phyloP scores from a whole-genome alignment of 2,329 filamentous ascomycete genomes.

The Grosmannia clavigera region DNA sequence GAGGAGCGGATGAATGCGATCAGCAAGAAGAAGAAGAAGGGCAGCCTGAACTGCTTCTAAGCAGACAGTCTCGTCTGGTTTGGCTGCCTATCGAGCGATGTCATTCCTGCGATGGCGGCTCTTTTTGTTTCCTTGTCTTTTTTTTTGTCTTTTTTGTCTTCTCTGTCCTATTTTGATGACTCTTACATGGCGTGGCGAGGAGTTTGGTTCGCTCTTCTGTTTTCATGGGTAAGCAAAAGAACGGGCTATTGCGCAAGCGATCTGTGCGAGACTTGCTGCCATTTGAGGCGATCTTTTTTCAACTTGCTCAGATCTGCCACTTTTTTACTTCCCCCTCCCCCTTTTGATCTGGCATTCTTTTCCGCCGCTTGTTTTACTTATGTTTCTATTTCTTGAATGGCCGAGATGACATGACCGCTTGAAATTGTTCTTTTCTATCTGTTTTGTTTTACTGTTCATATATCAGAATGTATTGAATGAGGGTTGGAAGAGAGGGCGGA shows the following conservation, averaged over 20 bases:
- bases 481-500: background rate
- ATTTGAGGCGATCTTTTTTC: background rate
- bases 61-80: background rate
- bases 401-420: conserved; percentile 9
- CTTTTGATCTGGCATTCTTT: background rate
- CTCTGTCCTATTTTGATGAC: background rate
- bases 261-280: background rate
- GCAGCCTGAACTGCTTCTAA: conserved; percentile 94
- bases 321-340: background rate
- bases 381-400: conserved; percentile 5
- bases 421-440: conserved; percentile 3
- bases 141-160: background rate
- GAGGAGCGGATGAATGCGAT: conserved; percentile 92
- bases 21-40: conserved; percentile 90
- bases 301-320: background rate
- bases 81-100: background rate
- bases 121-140: background rate
- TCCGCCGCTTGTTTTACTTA: conserved; percentile 1
- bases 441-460: background rate
- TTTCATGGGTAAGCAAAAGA: background rate
- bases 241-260: background rate
- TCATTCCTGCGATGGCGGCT: no score
- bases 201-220: background rate
- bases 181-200: background rate
- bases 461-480: background rate